phyloP scores from a whole-genome alignment of 345 rosid species.

The Toxicodendron radicans region DNA sequence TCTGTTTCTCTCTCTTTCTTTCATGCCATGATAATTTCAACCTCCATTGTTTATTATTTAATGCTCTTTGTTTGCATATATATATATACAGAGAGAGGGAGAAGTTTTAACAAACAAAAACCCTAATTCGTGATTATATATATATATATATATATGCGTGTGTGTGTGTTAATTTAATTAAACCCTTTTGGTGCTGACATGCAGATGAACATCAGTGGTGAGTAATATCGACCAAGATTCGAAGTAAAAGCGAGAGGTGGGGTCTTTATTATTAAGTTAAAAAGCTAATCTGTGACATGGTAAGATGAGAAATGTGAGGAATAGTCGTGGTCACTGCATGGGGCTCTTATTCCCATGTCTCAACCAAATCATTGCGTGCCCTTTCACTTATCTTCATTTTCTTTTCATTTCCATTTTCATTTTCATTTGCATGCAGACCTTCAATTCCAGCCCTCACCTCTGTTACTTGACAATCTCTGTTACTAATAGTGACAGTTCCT shows the following conservation, averaged over 20 bases:
- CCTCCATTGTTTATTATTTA: not conserved
- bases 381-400: not conserved
- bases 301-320: not conserved
- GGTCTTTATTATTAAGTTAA: not conserved
- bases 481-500: conserved; percentile 12
- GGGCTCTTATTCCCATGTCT: conserved; percentile 7
- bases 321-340: conserved; percentile 21
- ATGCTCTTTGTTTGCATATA: not conserved
- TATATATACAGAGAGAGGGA: not conserved
- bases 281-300: not conserved
- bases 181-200: not conserved
- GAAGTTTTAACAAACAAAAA: not conserved
- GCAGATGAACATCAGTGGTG: not conserved
- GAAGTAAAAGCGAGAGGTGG: not conserved
- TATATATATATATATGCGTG: too few species aligned
- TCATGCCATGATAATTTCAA: not conserved
- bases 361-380: conserved; percentile 15
- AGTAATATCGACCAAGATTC: conserved; percentile 2
- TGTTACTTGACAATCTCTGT: not conserved
- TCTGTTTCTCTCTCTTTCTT: not conserved
- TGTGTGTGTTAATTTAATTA: too few species aligned
- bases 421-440: not conserved
- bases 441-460: not conserved
- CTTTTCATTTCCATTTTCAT: conserved; percentile 12
- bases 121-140: not conserved